These are phyloP conservation scores for Backusella luteola DNA, from an alignment of 192 early-diverging fungal genomes.

Conservation along the genomic window DNA sequence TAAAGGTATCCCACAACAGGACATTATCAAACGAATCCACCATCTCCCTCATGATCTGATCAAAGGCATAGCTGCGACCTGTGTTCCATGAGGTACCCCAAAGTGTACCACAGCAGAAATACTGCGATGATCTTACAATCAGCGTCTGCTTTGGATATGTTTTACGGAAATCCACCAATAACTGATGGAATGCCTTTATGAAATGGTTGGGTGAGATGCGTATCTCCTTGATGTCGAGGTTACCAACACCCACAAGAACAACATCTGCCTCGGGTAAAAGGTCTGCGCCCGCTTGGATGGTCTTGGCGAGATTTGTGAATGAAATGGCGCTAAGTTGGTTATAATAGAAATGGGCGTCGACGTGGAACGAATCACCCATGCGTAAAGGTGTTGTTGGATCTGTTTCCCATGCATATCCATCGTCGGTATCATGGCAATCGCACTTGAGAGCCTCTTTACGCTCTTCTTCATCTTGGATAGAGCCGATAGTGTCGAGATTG, in stretches of 20 bases:
- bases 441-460: conserved; percentile 2
- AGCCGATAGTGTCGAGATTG: conserved; percentile 1
- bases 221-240: conserved; percentile 18
- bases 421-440: conserved; percentile 24
- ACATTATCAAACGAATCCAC: conserved; percentile 10
- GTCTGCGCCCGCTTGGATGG: not conserved
- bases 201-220: conserved; percentile 18
- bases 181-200: conserved; percentile 1
- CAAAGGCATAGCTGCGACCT: conserved; percentile 25
- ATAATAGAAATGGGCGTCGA: conserved; percentile 21
- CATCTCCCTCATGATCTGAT: conserved; percentile 1
- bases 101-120: conserved; percentile 21
- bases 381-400: conserved; percentile 23
- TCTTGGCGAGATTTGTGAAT: not conserved
- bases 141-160: conserved; percentile 26
- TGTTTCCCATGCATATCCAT: conserved; percentile 19
- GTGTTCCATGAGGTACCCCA: conserved; percentile 29
- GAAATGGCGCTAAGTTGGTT: not conserved
- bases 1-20: conserved; percentile 28
- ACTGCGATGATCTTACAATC: conserved; percentile 26
- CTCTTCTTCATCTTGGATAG: not conserved
- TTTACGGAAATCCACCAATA: not conserved
- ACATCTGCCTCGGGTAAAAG: conserved; percentile 20
- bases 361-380: conserved; percentile 22
- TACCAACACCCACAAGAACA: conserved; percentile 29